Percentiles rank a stretch among this genome's conserved stretches.
Conservation (phyloP, 495 filamentous ascomycete species). For the Penicillium cataractarum region DNA sequence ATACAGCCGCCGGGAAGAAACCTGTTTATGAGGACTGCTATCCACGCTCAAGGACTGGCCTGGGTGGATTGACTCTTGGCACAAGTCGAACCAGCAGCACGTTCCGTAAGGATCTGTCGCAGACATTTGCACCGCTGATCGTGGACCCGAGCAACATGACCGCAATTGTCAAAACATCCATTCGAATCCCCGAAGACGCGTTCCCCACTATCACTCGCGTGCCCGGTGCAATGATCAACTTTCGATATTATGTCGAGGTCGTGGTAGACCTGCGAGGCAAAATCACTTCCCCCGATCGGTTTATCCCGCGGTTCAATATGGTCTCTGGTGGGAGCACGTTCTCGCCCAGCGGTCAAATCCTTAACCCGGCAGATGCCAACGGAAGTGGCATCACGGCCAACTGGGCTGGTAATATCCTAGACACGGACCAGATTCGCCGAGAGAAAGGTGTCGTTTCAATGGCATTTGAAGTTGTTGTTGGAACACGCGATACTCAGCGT, state of each 20-base stretch:
- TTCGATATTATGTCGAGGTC: conserved; percentile 91
- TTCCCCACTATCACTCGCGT: conserved; percentile 92
- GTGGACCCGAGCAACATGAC: conserved; percentile 80
- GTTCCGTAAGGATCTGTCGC: conserved; percentile 91
- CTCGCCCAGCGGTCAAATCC: conserved; percentile 52
- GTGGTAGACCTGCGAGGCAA: conserved; percentile 91
- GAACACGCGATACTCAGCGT: conserved; percentile 77
- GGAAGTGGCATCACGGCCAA: conserved; percentile 45
- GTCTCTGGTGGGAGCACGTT: conserved; percentile 51
- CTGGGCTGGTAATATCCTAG: conserved; percentile 79
- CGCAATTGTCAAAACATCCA: conserved; percentile 73
- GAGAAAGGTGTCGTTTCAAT: conserved; percentile 87
- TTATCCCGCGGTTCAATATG: conserved; percentile 61
- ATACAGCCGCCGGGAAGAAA: conserved; percentile 63
- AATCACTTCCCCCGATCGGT: conserved; percentile 67
- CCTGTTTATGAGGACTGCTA: conserved; percentile 81
- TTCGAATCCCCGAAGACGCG: conserved; percentile 84
- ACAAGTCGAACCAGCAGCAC: conserved; percentile 80
- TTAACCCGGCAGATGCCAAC: conserved; percentile 45
- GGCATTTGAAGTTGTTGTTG: conserved; percentile 83
- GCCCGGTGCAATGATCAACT: conserved; percentile 88
- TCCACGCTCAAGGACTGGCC: conserved; percentile 70
- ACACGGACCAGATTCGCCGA: conserved; percentile 82
- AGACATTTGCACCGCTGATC: conserved; percentile 83
- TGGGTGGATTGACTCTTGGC: conserved; percentile 79